Evolutionary conservation across 1,284 basidiomycete genomes (phyloP), one percentile per base, ranked within the genome.

Genomic region (Cryptococcus hybrid): DNA sequence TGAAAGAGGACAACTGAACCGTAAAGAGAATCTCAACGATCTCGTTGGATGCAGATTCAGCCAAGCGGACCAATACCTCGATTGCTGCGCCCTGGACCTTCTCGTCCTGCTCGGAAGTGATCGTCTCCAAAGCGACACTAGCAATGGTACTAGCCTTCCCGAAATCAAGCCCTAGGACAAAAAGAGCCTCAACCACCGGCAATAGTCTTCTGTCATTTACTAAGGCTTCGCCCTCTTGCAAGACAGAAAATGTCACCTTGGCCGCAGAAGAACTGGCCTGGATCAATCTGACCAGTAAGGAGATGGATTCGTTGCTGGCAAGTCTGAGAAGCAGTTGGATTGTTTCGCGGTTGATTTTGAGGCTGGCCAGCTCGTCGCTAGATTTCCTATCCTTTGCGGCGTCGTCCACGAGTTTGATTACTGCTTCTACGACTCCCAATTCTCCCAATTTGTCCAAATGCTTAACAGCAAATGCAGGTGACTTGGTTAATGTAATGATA

Each of bases 171-270:
- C 36, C 50, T 4, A 59, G 18, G 15, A 57, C 55, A n/a, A 59
- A 38, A 8, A 64, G 39, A 7, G 51, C 7, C 24, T 55, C 60
- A 1, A 65, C 42, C 2, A 62, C 52, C 2, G 63, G 64, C 12
- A 70, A 58, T 8, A 65, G 39, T n/a, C 64, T 54, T 1, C 48
- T 18, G 37, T 70, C 63, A 2, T 44, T 18, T 5, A 67, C 52
- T 34, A 24, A 24, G 24, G 24, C 24, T 24, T 24, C 24, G 24
- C 59, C 45, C 8, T 58, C 47, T 5, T 40, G 47, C 8, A 66
- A 47, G 3, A 58, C 58, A 8, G 51, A 42, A 2, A 47, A 18
- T 38, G 64, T 55, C 7, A 59, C 38, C 34, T 48, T 42, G 2
- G 63, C 58, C 0, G 63, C 60, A 2, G 37, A 46, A 4, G 54